A percentile compares a stretch with the other conserved stretches of the same genome.
Conservation (phyloP, 2,329 filamentous ascomycete species). For the Cytospora chrysosperma region DNA sequence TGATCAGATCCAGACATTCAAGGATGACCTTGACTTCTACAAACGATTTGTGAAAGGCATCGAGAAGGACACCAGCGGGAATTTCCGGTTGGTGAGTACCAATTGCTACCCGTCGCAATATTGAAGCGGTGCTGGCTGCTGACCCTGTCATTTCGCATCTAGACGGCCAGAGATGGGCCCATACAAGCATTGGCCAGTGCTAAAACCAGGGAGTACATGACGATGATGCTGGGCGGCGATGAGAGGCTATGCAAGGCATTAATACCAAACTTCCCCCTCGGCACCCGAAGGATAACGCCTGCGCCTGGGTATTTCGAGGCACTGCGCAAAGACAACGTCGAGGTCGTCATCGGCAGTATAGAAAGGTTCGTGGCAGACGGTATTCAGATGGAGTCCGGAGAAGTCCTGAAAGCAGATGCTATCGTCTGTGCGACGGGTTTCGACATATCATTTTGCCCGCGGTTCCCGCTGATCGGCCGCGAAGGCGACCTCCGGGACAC, state of each 20-base stretch:
- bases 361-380: constrained; percentile 47
- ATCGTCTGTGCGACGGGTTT: constrained; percentile 61
- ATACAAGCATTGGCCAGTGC: constrained; percentile 42
- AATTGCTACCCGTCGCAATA: not conserved
- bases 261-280: constrained; percentile 50
- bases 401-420: constrained; percentile 51
- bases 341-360: constrained; percentile 47
- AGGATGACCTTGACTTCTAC: constrained; percentile 46
- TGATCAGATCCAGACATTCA: constrained; percentile 48
- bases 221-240: constrained; percentile 45
- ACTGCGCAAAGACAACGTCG: constrained; percentile 46
- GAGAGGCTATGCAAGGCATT: constrained; percentile 49
- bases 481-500: constrained; percentile 51
- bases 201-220: constrained; percentile 48
- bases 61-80: constrained; percentile 44
- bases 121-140: not conserved
- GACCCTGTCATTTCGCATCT: constrained; percentile 1
- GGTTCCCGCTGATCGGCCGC: constrained; percentile 50
- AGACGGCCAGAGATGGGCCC: constrained; percentile 42
- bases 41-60: constrained; percentile 46
- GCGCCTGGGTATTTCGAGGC: constrained; percentile 50
- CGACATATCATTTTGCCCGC: constrained; percentile 51
- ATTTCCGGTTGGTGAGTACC: constrained; percentile 41
- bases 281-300: constrained; percentile 50
- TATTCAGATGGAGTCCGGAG: constrained; percentile 47